A percentile compares a stretch with the other conserved stretches of the same genome.
These are phyloP conservation scores for Incumbomyces delicatus DNA, from an alignment of 2,329 filamentous ascomycete species.

Conservation along the genomic window DNA sequence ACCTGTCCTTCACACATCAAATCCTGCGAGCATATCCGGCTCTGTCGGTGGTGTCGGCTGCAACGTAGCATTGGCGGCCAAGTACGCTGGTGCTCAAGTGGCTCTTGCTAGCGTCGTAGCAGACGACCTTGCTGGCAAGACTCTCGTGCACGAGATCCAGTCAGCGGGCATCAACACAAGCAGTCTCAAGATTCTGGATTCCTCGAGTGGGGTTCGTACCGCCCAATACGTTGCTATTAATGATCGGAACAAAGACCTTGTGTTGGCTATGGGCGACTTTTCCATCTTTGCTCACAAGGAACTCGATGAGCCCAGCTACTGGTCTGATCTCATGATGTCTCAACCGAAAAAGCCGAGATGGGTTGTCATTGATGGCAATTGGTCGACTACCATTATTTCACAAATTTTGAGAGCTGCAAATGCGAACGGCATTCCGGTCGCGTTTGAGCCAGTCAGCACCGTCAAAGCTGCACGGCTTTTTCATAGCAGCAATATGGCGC, in stretches of 20 bases:
- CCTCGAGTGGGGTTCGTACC: conserved; percentile 52
- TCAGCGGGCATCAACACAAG: conserved; percentile 54
- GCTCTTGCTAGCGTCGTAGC: conserved; percentile 72
- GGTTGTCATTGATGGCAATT: conserved; percentile 82
- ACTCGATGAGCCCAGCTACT: conserved; percentile 42
- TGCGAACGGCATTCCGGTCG: conserved; percentile 48
- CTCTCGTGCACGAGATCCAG: conserved; percentile 57
- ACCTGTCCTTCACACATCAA: conserved; percentile 62
- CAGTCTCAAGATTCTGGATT: conserved; percentile 51
- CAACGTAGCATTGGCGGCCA: conserved; percentile 79
- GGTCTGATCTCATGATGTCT: conserved; percentile 49
- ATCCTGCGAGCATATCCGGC: conserved; percentile 69
- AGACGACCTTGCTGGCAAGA: conserved; percentile 66
- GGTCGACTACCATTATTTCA: conserved; percentile 56
- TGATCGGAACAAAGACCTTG: conserved; percentile 67
- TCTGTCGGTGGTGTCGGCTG: conserved; percentile 84
- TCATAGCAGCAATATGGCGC: conserved; percentile 22
- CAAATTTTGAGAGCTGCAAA: conserved; percentile 58
- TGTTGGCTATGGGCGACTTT: conserved; percentile 97
- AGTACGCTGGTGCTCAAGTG: conserved; percentile 57
- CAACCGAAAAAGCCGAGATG: conserved; percentile 54
- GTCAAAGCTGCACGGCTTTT: conserved; percentile 68
- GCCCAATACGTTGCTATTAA: conserved; percentile 91
- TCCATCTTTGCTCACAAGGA: conserved; percentile 55
- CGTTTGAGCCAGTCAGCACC: conserved; percentile 82